These are phyloP conservation scores for Backusella morwellensis DNA, from an alignment of 192 early-diverging fungal genomes.

Conservation along the genomic window DNA sequence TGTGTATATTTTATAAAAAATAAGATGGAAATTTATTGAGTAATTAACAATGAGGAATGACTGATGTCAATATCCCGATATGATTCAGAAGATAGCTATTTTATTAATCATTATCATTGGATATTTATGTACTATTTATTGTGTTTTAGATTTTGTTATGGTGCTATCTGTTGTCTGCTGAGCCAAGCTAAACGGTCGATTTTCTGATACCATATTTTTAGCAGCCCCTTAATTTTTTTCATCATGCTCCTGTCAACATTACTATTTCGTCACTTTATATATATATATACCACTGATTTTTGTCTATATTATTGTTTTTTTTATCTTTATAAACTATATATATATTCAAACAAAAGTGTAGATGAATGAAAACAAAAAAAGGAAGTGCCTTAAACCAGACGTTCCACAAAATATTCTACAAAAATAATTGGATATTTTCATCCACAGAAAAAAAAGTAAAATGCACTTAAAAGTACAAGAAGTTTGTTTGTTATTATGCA, in stretches of 20 bases:
- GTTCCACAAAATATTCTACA: not conserved
- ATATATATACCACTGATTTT: not conserved
- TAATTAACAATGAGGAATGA: not conserved
- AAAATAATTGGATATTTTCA: conserved; percentile 5
- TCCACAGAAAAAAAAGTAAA: not conserved
- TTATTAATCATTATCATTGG: not conserved
- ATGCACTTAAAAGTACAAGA: not conserved
- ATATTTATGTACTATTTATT: not conserved
- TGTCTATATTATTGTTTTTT: not conserved
- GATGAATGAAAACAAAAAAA: not conserved
- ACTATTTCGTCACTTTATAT: not conserved
- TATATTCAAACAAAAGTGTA: not conserved
- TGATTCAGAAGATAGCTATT: not conserved
- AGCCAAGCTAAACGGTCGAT: not conserved
- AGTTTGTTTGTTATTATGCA: not conserved
- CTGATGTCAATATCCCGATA: not conserved
- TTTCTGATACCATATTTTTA: not conserved
- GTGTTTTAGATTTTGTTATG: conserved; percentile 2
- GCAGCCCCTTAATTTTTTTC: not conserved
- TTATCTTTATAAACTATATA: not conserved
- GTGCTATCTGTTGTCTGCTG: not conserved
- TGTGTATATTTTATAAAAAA: not conserved
- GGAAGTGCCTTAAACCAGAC: not conserved
- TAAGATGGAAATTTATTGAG: not conserved
- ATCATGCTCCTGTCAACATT: not conserved